phyloP scores from a whole-genome alignment of 169 alveolate species.

The Neospora caninum region DNA sequence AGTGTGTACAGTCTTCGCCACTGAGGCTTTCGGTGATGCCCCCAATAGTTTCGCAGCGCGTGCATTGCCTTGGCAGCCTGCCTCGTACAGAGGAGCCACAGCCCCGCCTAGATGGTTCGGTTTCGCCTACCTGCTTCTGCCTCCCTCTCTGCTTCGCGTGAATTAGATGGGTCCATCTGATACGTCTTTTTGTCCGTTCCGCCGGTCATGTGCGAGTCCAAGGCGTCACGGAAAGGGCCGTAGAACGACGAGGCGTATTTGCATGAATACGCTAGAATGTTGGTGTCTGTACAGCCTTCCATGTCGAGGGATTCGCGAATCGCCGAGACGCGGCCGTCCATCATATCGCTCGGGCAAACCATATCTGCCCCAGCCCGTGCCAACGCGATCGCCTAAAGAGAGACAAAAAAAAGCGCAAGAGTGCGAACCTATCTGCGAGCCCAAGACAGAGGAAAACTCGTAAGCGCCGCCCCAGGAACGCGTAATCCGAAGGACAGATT shows the following conservation, averaged over 20 bases:
- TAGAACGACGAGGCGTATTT: slow-evolving; percentile 85
- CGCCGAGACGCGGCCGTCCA: slow-evolving; percentile 87
- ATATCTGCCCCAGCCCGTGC: slow-evolving; percentile 88
- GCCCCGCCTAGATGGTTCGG: background rate
- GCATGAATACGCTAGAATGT: slow-evolving; percentile 84
- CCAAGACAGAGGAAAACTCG: no score
- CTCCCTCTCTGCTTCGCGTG: slow-evolving; percentile 66
- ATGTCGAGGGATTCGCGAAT: slow-evolving; percentile 80
- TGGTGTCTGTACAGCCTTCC: slow-evolving; percentile 69
- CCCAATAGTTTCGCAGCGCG: no score
- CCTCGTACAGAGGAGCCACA: no score
- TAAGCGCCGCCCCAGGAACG: no score
- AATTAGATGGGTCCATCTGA: slow-evolving; percentile 77
- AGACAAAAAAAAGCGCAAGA: background rate
- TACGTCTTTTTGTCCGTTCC: slow-evolving; percentile 81
- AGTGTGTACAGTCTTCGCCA: no score
- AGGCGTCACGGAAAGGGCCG: slow-evolving; percentile 89
- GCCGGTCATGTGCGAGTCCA: slow-evolving; percentile 78
- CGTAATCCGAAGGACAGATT: no score
- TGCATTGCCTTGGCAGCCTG: no score
- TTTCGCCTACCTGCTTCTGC: slow-evolving; percentile 55
- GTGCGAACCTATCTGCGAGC: no score
- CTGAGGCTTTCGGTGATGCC: no score
- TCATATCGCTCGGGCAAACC: slow-evolving; percentile 90
- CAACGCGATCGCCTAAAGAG: slow-evolving; percentile 75